These are phyloP conservation scores for Senecio squalidus DNA, from an alignment of 140 eudicot species.

Conservation along the genomic window DNA sequence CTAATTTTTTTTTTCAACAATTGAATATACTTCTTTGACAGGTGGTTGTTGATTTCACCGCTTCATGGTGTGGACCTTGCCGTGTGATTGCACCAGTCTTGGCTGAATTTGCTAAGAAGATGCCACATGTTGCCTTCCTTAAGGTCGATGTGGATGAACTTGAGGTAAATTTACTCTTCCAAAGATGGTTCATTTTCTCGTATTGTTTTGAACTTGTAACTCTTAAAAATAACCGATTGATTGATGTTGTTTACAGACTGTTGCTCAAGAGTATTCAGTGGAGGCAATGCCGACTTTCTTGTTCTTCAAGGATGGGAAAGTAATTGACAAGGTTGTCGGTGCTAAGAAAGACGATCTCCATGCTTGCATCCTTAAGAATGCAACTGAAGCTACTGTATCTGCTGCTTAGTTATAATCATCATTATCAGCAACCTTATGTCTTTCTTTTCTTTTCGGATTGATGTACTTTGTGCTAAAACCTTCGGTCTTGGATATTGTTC, in stretches of 20 bases:
- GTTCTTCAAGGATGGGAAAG: conserved; percentile 55
- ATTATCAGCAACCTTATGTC: conserved; percentile 19
- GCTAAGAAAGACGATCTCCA: conserved; percentile 59
- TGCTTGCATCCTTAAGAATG: conserved; percentile 31
- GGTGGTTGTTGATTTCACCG: conserved; percentile 93
- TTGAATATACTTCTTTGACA: conserved; percentile 11
- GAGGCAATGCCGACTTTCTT: conserved; percentile 93
- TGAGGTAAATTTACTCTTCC: conserved; percentile 35
- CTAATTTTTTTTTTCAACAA: background rate
- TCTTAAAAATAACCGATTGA: no score
- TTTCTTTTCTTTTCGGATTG: conserved; percentile 1
- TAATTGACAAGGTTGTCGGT: conserved; percentile 64
- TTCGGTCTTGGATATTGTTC: background rate
- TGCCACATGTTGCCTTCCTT: conserved; percentile 51
- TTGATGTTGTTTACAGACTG: conserved; percentile 33
- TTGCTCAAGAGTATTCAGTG: conserved; percentile 48
- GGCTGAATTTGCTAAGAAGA: conserved; percentile 74
- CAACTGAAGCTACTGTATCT: conserved; percentile 10
- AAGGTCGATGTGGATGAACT: conserved; percentile 92
- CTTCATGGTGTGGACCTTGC: conserved; percentile 99
- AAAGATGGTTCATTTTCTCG: background rate
- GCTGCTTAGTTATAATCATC: background rate
- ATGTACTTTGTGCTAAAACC: background rate
- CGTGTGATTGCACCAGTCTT: conserved; percentile 80
- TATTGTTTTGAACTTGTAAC: background rate